A percentile compares a stretch with the other conserved stretches of the same genome.
phyloP scores from a whole-genome alignment of 306 rosid species.

The Acacia melanoxylon region DNA sequence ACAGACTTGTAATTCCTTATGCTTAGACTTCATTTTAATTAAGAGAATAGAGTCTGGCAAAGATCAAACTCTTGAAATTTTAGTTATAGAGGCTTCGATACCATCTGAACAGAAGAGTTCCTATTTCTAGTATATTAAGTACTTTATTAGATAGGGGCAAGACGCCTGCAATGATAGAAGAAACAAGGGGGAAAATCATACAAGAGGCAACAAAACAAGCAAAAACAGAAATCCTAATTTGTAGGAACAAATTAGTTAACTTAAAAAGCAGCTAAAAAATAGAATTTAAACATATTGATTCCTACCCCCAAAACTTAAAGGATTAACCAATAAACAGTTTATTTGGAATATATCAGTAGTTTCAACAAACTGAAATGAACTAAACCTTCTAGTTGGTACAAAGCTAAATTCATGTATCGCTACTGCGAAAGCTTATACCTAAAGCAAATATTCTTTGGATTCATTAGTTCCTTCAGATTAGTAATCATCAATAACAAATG shows the following conservation, averaged over 20 bases:
- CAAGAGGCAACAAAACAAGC: neutral
- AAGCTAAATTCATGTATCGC: neutral
- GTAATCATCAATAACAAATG: neutral
- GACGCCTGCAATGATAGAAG: neutral
- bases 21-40: neutral
- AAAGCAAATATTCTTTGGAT: neutral
- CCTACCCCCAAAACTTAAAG: neutral
- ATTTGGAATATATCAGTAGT: neutral
- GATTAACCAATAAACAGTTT: neutral
- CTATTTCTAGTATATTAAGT: neutral
- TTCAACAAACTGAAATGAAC: neutral
- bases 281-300: neutral
- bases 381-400: conserved; percentile 18
- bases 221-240: neutral
- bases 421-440: neutral
- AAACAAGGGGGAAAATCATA: neutral
- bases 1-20: neutral
- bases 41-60: neutral
- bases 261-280: neutral
- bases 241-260: neutral
- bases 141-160: neutral
- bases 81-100: neutral
- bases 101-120: neutral
- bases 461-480: neutral
- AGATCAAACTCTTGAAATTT: neutral